Percentiles rank a stretch among this genome's conserved stretches.
These are phyloP conservation scores for Bifiguratus adelaidae DNA, from an alignment of 192 early-diverging fungal genomes.

Conservation along the genomic window DNA sequence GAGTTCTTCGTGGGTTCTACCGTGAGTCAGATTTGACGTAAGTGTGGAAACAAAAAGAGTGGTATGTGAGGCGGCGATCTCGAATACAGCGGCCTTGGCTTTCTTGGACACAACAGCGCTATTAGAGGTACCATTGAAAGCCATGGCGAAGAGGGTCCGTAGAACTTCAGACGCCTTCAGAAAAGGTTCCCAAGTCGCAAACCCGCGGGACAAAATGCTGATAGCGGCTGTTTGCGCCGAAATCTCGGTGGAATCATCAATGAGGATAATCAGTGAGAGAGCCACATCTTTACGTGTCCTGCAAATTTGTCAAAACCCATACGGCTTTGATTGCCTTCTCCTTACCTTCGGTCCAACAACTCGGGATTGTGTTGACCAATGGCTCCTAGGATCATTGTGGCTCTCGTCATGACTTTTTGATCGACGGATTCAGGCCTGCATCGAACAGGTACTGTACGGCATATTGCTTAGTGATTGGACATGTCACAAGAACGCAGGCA, in stretches of 20 bases:
- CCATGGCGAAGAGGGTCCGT: slow-evolving; percentile 43
- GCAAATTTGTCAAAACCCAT: neutral
- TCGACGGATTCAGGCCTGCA: slow-evolving; percentile 6
- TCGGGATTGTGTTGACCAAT: slow-evolving; percentile 53
- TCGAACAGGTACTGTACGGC: slow-evolving; percentile 6
- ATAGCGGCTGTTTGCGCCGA: slow-evolving; percentile 50
- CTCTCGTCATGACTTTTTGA: slow-evolving; percentile 38
- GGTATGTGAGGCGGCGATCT: slow-evolving; percentile 55
- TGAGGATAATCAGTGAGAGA: slow-evolving; percentile 50
- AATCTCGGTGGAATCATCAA: slow-evolving; percentile 43
- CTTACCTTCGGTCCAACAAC: slow-evolving; percentile 13
- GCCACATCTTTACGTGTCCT: slow-evolving; percentile 48
- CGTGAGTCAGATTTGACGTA: slow-evolving; percentile 62
- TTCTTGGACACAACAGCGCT: slow-evolving; percentile 31
- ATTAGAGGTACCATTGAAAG: slow-evolving; percentile 23
- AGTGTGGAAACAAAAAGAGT: slow-evolving; percentile 63
- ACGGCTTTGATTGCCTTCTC: no score
- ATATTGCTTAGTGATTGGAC: neutral
- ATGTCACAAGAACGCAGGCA: neutral
- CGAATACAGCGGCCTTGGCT: slow-evolving; percentile 60
- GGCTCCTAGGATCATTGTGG: slow-evolving; percentile 66
- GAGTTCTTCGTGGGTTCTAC: slow-evolving; percentile 46
- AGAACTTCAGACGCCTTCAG: slow-evolving; percentile 56
- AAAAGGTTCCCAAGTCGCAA: slow-evolving; percentile 64
- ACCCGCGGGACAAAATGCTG: slow-evolving; percentile 65